These are phyloP conservation scores for Leccinum imitatum DNA, from an alignment of 768 basidiomycete genomes.

Conservation along the genomic window DNA sequence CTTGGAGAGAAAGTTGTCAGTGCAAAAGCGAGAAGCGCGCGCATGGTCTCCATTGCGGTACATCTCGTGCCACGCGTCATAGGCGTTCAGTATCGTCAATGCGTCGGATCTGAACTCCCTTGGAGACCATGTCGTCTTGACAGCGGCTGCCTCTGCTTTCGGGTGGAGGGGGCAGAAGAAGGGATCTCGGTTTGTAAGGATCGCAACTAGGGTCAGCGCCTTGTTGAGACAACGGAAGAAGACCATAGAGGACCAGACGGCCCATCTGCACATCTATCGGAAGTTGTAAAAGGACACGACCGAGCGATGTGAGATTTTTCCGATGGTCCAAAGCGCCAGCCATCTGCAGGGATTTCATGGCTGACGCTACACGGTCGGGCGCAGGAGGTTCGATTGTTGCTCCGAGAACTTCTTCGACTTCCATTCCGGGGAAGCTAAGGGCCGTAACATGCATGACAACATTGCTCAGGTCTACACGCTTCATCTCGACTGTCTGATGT, in stretches of 20 bases:
- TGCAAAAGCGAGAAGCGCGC: slow-evolving; percentile 72
- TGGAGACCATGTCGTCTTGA: slow-evolving; percentile 79
- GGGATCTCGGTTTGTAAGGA: slow-evolving; percentile 86
- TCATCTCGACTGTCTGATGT: slow-evolving; percentile 95
- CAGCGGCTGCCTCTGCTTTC: slow-evolving; percentile 64
- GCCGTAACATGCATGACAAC: slow-evolving; percentile 98
- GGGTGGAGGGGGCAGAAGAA: slow-evolving; percentile 82
- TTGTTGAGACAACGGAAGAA: slow-evolving; percentile 92
- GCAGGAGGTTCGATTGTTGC: slow-evolving; percentile 89
- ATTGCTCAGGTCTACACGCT: slow-evolving; percentile 82
- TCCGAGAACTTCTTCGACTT: slow-evolving; percentile 83
- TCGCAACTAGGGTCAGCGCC: slow-evolving; percentile 87
- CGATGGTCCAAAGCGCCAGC: slow-evolving; percentile 81
- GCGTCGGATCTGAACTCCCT: slow-evolving; percentile 82
- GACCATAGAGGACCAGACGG: slow-evolving; percentile 82
- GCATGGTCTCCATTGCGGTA: slow-evolving; percentile 64
- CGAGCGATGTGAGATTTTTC: slow-evolving; percentile 81
- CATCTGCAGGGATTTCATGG: slow-evolving; percentile 77
- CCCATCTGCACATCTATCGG: slow-evolving; percentile 92
- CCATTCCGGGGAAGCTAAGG: slow-evolving; percentile 81
- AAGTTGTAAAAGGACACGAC: slow-evolving; percentile 82
- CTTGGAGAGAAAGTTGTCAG: slow-evolving; percentile 88
- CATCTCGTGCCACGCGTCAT: slow-evolving; percentile 75
- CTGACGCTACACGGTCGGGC: slow-evolving; percentile 69
- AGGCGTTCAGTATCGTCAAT: slow-evolving; percentile 76